phyloP scores from a whole-genome alignment of 202 grass and related monocot genomes.

The Hordeum pubiflorum region DNA sequence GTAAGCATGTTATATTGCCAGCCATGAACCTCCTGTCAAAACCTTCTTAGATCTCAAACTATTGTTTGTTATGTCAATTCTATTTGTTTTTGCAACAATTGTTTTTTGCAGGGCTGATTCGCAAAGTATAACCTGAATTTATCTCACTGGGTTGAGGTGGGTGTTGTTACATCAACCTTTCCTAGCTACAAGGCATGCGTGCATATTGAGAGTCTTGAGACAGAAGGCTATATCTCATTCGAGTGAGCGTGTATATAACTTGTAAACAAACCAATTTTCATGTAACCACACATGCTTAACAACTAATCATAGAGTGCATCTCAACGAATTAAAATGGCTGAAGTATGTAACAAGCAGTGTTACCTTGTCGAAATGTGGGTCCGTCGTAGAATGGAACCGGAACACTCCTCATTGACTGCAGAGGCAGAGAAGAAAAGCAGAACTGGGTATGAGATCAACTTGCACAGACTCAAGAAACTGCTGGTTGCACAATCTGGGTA shows the following conservation, averaged over 20 bases:
- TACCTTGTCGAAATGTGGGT: slow-evolving; percentile 55
- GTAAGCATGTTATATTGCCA: background rate
- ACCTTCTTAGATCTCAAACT: background rate
- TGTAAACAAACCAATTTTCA: background rate
- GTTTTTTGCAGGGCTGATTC: background rate
- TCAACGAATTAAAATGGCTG: background rate
- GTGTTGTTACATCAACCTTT: background rate
- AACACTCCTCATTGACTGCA: slow-evolving; percentile 53
- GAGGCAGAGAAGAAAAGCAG: background rate
- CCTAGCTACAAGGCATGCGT: background rate
- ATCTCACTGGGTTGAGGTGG: background rate
- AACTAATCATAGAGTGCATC: background rate
- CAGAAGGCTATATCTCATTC: background rate
- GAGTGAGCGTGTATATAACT: background rate
- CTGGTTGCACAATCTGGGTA: background rate
- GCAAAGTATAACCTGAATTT: background rate
- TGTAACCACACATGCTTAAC: background rate
- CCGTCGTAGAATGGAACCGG: slow-evolving; percentile 61
- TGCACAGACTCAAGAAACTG: background rate
- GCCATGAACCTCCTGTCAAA: background rate
- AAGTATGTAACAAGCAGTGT: background rate
- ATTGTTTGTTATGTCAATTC: background rate
- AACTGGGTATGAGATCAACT: no score
- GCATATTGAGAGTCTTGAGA: background rate
- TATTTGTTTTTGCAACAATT: background rate